Conservation (phyloP, 768 basidiomycete genomes). For the Calocybe indica region DNA sequence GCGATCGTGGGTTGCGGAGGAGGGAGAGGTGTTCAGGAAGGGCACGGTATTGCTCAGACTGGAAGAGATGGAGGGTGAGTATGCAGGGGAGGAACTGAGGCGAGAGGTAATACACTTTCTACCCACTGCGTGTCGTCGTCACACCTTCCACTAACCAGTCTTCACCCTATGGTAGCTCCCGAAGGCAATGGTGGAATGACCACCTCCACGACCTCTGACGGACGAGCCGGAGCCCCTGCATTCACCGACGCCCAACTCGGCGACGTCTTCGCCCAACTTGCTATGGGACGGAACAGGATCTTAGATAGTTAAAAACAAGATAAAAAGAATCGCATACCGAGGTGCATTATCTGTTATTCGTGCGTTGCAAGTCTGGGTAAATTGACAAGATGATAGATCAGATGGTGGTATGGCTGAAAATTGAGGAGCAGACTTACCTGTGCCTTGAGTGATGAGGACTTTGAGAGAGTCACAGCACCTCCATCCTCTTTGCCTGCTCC, state of each 20-base stretch:
- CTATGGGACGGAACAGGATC: no score
- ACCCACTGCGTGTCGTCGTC: neutral
- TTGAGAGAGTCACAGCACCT: no score
- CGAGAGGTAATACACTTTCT: slow-evolving; percentile 49
- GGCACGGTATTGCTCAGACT: slow-evolving; percentile 73
- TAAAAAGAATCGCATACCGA: no score
- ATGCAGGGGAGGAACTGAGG: slow-evolving; percentile 82
- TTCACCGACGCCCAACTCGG: slow-evolving; percentile 5
- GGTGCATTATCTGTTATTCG: no score
- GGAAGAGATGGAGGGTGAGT: slow-evolving; percentile 88
- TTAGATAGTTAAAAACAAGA: no score
- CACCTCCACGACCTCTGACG: slow-evolving; percentile 65
- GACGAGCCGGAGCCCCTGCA: slow-evolving; percentile 33
- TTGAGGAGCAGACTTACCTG: no score
- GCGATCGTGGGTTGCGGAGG: slow-evolving; percentile 83
- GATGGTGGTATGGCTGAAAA: no score
- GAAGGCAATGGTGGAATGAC: slow-evolving; percentile 81
- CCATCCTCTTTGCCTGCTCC: no score
- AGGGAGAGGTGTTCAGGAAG: slow-evolving; percentile 94
- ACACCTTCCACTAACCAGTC: slow-evolving; percentile 1
- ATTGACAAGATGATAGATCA: no score
- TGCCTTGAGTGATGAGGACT: no score
- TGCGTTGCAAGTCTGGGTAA: no score
- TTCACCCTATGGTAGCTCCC: slow-evolving; percentile 45
- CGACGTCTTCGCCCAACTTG: no score